These are phyloP conservation scores for Crithidia acanthocephali DNA, from an alignment of 208 protist species.

Conservation along the genomic window DNA sequence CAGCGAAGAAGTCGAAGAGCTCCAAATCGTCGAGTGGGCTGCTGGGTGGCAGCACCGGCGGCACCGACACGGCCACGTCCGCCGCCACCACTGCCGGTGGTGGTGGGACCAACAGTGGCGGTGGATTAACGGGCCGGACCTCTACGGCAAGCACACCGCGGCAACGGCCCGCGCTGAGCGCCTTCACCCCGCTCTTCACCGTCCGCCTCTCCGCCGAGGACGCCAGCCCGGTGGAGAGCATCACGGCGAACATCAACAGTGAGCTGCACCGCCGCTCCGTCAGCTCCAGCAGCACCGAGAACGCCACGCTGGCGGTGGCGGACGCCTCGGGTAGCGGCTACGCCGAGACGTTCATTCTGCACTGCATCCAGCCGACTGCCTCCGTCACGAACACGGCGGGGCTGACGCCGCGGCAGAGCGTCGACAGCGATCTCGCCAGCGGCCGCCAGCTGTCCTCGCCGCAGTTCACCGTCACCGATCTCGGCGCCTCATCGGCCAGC, in stretches of 20 bases:
- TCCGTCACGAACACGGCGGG: background rate
- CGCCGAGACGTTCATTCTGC: constrained; percentile 22
- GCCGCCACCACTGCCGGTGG: background rate
- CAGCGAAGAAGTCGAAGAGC: constrained; percentile 8
- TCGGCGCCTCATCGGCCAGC: constrained; percentile 3
- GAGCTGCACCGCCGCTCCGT: constrained; percentile 20
- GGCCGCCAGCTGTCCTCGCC: constrained; percentile 9
- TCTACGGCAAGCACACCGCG: constrained; percentile 31
- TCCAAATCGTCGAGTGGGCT: constrained; percentile 4
- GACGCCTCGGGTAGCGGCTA: background rate
- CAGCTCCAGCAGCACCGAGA: constrained; percentile 32
- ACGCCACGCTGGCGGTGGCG: background rate
- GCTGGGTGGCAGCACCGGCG: constrained; percentile 10
- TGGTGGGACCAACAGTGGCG: background rate
- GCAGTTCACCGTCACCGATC: constrained; percentile 19
- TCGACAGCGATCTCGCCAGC: constrained; percentile 13
- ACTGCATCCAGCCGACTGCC: constrained; percentile 24
- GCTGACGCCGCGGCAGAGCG: constrained; percentile 11
- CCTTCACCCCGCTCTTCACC: constrained; percentile 32
- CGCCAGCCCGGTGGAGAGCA: background rate
- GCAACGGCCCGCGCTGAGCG: constrained; percentile 1
- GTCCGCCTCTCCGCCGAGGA: constrained; percentile 14
- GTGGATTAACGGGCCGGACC: constrained; percentile 18
- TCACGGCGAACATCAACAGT: background rate
- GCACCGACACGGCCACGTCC: background rate